phyloP scores from a whole-genome alignment of 495 filamentous ascomycete species.

The Penicillium salamii region DNA sequence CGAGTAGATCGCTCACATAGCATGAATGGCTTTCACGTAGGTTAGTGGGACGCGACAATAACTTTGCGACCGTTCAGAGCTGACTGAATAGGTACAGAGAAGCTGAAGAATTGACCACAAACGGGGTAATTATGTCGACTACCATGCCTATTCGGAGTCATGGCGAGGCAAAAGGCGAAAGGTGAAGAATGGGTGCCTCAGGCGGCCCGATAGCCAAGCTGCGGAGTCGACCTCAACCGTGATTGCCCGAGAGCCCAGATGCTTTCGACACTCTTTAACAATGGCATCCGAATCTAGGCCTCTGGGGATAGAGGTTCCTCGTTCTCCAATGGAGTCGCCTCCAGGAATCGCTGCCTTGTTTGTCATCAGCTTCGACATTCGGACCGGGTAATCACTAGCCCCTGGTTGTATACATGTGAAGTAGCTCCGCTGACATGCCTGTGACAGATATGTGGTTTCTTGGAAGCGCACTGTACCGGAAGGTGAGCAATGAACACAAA shows the following conservation, averaged over 20 bases:
- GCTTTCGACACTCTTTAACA: slow-evolving; percentile 3
- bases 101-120: too few species aligned
- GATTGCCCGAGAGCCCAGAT: slow-evolving; percentile 22
- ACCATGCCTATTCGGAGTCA: too few species aligned
- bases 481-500: slow-evolving; percentile 36
- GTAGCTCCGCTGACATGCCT: slow-evolving; percentile 16
- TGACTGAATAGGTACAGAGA: too few species aligned
- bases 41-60: too few species aligned
- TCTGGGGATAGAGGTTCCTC: slow-evolving; percentile 35
- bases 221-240: slow-evolving; percentile 16
- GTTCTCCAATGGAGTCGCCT: slow-evolving; percentile 38
- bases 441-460: slow-evolving; percentile 68
- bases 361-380: slow-evolving; percentile 82
- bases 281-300: slow-evolving; percentile 35
- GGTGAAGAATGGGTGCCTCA: slow-evolving; percentile 2
- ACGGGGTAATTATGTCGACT: too few species aligned
- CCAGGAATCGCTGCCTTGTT: slow-evolving; percentile 82
- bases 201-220: slow-evolving; percentile 6
- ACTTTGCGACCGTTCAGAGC: too few species aligned
- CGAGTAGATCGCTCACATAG: too few species aligned
- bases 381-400: slow-evolving; percentile 60
- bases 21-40: too few species aligned
- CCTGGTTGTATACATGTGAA: slow-evolving; percentile 6
- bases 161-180: too few species aligned
- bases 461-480: slow-evolving; percentile 75